phyloP scores from a whole-genome alignment of 495 filamentous ascomycete species.

The Staphylotrichum longicolle region DNA sequence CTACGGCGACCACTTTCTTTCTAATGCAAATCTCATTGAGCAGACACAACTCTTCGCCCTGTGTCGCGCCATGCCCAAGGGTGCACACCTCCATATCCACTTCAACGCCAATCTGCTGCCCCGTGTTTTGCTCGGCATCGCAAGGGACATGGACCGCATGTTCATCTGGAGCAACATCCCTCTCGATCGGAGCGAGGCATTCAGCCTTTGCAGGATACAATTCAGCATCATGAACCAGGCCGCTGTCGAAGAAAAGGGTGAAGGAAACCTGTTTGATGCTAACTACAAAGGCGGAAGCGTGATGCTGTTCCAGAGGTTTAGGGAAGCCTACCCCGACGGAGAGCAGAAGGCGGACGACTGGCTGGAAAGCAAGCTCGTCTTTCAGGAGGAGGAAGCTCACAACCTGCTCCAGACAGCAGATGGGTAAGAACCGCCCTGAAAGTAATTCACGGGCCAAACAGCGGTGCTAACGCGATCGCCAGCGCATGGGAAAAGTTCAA shows the following conservation, averaged over 20 bases:
- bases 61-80: conserved; percentile 50
- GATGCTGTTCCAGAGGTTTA: conserved; percentile 43
- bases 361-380: conserved; percentile 50
- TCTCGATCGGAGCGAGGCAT: conserved; percentile 28
- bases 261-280: conserved; percentile 25
- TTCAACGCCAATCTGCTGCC: conserved; percentile 56
- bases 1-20: conserved; percentile 48
- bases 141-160: conserved; percentile 50
- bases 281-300: conserved; percentile 31
- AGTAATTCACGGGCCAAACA: not conserved
- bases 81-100: conserved; percentile 56
- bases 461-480: conserved; percentile 5
- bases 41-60: conserved; percentile 44
- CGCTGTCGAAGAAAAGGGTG: conserved; percentile 19
- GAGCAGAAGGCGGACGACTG: conserved; percentile 36
- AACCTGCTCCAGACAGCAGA: conserved; percentile 36
- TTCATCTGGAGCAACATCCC: conserved; percentile 50
- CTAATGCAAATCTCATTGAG: conserved; percentile 48
- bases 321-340: conserved; percentile 24
- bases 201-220: conserved; percentile 46
- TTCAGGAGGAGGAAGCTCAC: conserved; percentile 49
- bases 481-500: conserved; percentile 58
- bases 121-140: conserved; percentile 48
- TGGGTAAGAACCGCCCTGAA: conserved; percentile 34
- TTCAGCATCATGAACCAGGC: conserved; percentile 46